Conservation (phyloP, 2,329 filamentous ascomycete species). For the Penicillium sp. region DNA sequence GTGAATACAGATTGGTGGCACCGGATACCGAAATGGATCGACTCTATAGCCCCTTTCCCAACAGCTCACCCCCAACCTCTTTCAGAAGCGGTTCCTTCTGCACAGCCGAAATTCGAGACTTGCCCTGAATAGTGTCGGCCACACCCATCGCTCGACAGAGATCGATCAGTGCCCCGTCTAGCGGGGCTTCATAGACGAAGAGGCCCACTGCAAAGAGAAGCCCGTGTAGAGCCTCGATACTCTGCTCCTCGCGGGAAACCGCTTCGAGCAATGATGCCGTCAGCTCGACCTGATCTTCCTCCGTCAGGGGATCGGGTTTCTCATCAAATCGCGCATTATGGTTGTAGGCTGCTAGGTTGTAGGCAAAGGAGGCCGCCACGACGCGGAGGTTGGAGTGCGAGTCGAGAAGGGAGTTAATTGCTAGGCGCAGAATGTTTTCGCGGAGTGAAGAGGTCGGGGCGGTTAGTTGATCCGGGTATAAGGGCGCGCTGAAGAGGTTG, state of each 20-base stretch:
- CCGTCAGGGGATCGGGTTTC: conserved; percentile 62
- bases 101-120: conserved; percentile 57
- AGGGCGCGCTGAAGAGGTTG: conserved; percentile 79
- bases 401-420: conserved; percentile 80
- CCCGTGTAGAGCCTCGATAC: conserved; percentile 73
- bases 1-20: no score
- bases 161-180: conserved; percentile 77
- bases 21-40: not conserved
- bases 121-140: conserved; percentile 63
- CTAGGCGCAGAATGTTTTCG: conserved; percentile 66
- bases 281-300: conserved; percentile 77
- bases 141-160: conserved; percentile 80
- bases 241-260: conserved; percentile 58
- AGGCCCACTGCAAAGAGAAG: conserved; percentile 77
- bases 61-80: conserved; percentile 51
- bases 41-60: conserved; percentile 42
- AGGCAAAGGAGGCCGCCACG: conserved; percentile 79
- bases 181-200: conserved; percentile 70
- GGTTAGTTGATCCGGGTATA: conserved; percentile 70
- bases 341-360: conserved; percentile 77
- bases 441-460: conserved; percentile 55
- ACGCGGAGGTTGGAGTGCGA: conserved; percentile 76
- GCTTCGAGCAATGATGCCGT: conserved; percentile 81
- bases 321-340: conserved; percentile 66
- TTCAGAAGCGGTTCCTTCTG: conserved; percentile 62